These are phyloP conservation scores for Xerocomus alliaceus DNA, from an alignment of 1,284 basidiomycete species.

Conservation along the genomic window DNA sequence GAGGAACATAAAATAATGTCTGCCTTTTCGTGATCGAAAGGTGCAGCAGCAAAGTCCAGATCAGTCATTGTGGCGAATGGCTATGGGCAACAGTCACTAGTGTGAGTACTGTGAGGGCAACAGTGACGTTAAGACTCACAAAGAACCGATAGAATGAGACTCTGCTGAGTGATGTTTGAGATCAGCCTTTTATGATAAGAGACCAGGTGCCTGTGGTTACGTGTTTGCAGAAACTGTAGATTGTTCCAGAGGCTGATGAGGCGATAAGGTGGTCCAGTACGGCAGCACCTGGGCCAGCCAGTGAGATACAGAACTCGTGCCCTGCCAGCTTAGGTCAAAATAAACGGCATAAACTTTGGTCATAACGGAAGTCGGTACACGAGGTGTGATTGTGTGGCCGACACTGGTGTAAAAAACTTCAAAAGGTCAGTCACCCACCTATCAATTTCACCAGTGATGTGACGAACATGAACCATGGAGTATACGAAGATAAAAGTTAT, in stretches of 20 bases:
- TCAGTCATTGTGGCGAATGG: conserved; percentile 2
- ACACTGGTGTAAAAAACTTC: no score
- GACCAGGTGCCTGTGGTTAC: background rate
- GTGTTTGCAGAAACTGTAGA: background rate
- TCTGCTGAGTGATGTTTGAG: background rate
- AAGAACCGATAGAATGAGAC: no score
- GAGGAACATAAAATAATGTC: conserved; percentile 46
- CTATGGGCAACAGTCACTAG: background rate
- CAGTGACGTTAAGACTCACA: background rate
- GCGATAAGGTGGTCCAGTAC: background rate
- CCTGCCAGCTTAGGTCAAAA: no score
- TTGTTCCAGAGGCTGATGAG: background rate
- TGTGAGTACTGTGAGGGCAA: background rate
- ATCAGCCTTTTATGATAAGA: background rate
- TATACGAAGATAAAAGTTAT: no score
- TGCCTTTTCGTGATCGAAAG: conserved; percentile 30
- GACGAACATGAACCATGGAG: no score
- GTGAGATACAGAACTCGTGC: no score
- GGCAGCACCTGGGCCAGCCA: no score
- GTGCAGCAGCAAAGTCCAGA: conserved; percentile 6
- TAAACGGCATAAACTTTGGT: no score
- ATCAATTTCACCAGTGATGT: no score
- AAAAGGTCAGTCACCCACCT: no score
- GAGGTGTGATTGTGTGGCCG: no score
- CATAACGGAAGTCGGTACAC: no score